Conservation (phyloP, 306 rosid genomes). For the Aeschynomene evenia region DNA sequence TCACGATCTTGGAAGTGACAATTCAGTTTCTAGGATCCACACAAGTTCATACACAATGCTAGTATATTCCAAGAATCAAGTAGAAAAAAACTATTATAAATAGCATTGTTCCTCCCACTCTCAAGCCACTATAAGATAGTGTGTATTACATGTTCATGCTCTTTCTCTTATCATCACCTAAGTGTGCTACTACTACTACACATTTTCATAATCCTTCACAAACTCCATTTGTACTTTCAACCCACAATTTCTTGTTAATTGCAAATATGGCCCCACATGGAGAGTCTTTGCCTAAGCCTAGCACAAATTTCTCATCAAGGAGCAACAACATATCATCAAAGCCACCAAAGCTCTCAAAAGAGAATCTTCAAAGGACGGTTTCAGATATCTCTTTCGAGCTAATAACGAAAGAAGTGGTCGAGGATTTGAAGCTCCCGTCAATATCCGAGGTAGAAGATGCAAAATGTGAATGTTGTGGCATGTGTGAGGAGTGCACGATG, state of each 20-base stretch:
- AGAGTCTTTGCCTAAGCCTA: slow-evolving; percentile 43
- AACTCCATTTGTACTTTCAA: neutral
- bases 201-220: neutral
- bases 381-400: slow-evolving; percentile 81
- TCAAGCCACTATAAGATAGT: neutral
- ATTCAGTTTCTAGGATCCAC: slow-evolving; percentile 50
- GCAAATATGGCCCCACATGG: slow-evolving; percentile 76
- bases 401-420: slow-evolving; percentile 45
- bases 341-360: slow-evolving; percentile 57
- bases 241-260: neutral
- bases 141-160: slow-evolving; percentile 13
- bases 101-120: slow-evolving; percentile 30
- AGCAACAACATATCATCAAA: slow-evolving; percentile 40
- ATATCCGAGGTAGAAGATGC: slow-evolving; percentile 79
- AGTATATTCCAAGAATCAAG: neutral
- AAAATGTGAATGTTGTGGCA: slow-evolving; percentile 93
- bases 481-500: slow-evolving; percentile 87
- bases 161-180: neutral
- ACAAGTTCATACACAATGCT: slow-evolving; percentile 9
- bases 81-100: slow-evolving; percentile 52
- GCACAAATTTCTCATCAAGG: slow-evolving; percentile 23
- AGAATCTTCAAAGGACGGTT: slow-evolving; percentile 59
- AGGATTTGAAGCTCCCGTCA: slow-evolving; percentile 47
- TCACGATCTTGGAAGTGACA: slow-evolving; percentile 62
- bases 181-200: neutral